Evolutionary conservation across 1,139 yeast species (phyloP).

Genomic region (Starmera stellimalicola): DNA sequence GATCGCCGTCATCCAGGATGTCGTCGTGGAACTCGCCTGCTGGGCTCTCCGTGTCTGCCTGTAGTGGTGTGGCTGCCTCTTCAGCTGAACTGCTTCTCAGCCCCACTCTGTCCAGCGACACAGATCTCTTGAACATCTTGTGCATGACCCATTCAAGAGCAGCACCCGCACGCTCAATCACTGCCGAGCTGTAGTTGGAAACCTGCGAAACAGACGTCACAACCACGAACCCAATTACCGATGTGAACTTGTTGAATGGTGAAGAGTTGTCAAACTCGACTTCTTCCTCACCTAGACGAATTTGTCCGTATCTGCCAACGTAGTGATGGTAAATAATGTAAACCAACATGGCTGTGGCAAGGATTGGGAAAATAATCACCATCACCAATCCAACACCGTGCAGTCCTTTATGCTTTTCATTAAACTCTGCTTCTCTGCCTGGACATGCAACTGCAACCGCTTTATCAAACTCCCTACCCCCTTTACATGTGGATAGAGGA

Average conservation of each 20-base stretch:
- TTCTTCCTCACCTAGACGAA: conserved; percentile 71
- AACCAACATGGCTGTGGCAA: conserved; percentile 44
- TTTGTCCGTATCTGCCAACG: conserved; percentile 73
- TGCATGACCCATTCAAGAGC: background rate
- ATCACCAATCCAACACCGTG: conserved; percentile 20
- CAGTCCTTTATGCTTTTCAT: conserved; percentile 44
- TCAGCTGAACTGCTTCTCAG: conserved; percentile 2
- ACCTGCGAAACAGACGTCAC: conserved; percentile 15
- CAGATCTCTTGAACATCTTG: conserved; percentile 8
- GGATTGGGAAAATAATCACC: conserved; percentile 36
- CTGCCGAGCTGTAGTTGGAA: conserved; percentile 7
- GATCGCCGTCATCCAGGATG: conserved; percentile 17
- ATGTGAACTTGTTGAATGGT: conserved; percentile 18
- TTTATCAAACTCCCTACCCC: conserved; percentile 60
- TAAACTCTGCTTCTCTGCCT: conserved; percentile 66
- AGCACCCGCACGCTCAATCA: background rate
- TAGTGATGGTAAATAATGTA: conserved; percentile 78
- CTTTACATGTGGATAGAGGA: conserved; percentile 65
- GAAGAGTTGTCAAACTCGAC: conserved; percentile 55
- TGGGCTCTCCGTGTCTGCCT: conserved; percentile 4
- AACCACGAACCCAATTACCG: conserved; percentile 14
- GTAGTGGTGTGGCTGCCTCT: conserved; percentile 6
- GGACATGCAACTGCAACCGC: conserved; percentile 68
- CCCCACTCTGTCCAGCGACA: conserved; percentile 9
- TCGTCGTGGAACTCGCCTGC: conserved; percentile 8